Conservation (phyloP, 2,329 filamentous ascomycete genomes). For the Ceratocystis eucalypticola region DNA sequence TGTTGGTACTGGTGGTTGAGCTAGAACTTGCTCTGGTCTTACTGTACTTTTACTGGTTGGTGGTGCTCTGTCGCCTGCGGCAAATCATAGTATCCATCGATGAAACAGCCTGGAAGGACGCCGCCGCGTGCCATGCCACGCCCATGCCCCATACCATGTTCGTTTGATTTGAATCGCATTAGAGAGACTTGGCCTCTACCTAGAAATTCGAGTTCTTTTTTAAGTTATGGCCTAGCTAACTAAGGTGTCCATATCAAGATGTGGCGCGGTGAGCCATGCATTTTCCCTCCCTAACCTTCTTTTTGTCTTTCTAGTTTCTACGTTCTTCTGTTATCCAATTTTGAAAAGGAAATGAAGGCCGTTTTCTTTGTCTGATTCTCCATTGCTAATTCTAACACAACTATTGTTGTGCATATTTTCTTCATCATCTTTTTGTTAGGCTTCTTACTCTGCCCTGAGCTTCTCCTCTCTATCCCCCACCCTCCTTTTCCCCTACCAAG, state of each 20-base stretch:
- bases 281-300: background rate
- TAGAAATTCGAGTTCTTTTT: background rate
- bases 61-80: background rate
- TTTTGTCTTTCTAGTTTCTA: background rate
- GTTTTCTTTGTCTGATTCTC: background rate
- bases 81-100: background rate
- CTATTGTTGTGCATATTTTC: background rate
- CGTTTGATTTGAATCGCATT: background rate
- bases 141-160: background rate
- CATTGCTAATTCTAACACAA: background rate
- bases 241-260: background rate
- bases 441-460: background rate
- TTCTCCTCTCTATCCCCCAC: background rate
- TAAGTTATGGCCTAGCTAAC: background rate
- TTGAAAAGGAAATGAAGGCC: background rate
- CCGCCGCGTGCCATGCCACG: background rate
- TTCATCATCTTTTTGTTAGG: background rate
- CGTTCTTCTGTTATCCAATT: background rate
- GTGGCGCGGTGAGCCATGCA: background rate
- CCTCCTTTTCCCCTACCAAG: background rate
- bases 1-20: too few relatives aligned
- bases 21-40: background rate
- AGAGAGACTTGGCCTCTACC: background rate
- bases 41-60: background rate
- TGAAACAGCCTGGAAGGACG: constrained; percentile 3